phyloP scores from a whole-genome alignment of 192 early-diverging fungal genomes.

The Gaertneriomyces semiglobifer region DNA sequence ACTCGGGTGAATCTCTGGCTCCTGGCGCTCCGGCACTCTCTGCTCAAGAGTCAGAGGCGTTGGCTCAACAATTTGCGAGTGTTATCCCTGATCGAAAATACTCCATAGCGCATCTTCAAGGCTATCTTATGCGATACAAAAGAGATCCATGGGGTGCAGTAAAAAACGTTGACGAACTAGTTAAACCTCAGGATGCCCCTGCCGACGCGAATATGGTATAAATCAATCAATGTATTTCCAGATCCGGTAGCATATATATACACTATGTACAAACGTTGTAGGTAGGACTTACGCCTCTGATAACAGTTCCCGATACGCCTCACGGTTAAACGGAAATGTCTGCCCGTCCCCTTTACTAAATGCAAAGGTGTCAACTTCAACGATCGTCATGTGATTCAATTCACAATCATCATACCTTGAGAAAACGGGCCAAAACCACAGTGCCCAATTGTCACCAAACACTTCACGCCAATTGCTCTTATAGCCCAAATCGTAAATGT shows the following conservation, averaged over 20 bases:
- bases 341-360: slow-evolving; percentile 44
- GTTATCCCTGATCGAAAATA: slow-evolving; percentile 32
- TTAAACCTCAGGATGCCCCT: not conserved
- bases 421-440: slow-evolving; percentile 43
- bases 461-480: slow-evolving; percentile 35
- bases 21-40: not conserved
- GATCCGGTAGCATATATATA: no score
- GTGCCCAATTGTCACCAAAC: slow-evolving; percentile 31
- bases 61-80: slow-evolving; percentile 68
- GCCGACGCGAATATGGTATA: no score
- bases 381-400: not conserved
- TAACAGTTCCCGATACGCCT: slow-evolving; percentile 23
- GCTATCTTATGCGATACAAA: slow-evolving; percentile 85
- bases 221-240: no score
- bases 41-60: slow-evolving; percentile 10
- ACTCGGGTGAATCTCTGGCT: slow-evolving; percentile 3
- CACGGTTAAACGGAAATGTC: slow-evolving; percentile 33
- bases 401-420: slow-evolving; percentile 19
- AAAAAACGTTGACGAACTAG: slow-evolving; percentile 18
- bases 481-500: slow-evolving; percentile 42
- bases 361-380: not conserved
- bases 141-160: slow-evolving; percentile 42
- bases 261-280: no score
- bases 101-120: slow-evolving; percentile 86
- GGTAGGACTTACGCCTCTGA: slow-evolving; percentile 2